Evolutionary conservation across 2,329 filamentous ascomycete genomes (phyloP), one percentile per base, ranked within the genome.

Genomic region (Gyromitra esculenta): DNA sequence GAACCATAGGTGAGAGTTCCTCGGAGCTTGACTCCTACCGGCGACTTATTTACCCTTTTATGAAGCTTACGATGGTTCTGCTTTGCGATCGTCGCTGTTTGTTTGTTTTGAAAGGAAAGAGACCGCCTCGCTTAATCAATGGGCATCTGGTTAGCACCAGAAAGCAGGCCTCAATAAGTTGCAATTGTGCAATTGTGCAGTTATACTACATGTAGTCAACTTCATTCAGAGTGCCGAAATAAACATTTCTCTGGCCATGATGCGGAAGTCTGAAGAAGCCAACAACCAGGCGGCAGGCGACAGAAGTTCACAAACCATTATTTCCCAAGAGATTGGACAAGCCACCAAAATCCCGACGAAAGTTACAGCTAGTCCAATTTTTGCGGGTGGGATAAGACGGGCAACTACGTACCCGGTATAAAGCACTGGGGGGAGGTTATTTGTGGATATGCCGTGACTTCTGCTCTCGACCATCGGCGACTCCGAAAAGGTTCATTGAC

Each of bases 391-490:
- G 43, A 70, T 70, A 70, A 37, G 37, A 35, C 18, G 57, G 56
- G 43, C 67, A 31, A 25, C 59, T 63, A 56, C 56, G 21, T 31
- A 31, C 25, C 62, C 11, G 50, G 50, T 37, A 68, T 25, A 37
- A 13, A 37, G 18, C 5, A 56, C 39, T 18, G 15, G 56, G 43
- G 50, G 41, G 43, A 39, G 41, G 59, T 25, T 63, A 64, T 48
- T 56, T 56, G 48, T 35, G 43, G 13, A 56, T n/a, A 57, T 71
- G 31, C 60, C 69, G 60, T 59, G 59, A 52, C 45, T 62, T 73
- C 18, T 67, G 31, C 45, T 60, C 72, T 56, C 37, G 59, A 70
- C 65, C 35, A 57, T 75, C 66, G 72, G 72, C 72, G 66, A 75
- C 72, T 59, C 72, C 72, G 72, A 75, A 43, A 31, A 57, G 52